Percentiles rank a stretch among this genome's conserved stretches.
These are phyloP conservation scores for Boletellus dicymbophilus DNA, from an alignment of 1,284 basidiomycete genomes.

Conservation along the genomic window DNA sequence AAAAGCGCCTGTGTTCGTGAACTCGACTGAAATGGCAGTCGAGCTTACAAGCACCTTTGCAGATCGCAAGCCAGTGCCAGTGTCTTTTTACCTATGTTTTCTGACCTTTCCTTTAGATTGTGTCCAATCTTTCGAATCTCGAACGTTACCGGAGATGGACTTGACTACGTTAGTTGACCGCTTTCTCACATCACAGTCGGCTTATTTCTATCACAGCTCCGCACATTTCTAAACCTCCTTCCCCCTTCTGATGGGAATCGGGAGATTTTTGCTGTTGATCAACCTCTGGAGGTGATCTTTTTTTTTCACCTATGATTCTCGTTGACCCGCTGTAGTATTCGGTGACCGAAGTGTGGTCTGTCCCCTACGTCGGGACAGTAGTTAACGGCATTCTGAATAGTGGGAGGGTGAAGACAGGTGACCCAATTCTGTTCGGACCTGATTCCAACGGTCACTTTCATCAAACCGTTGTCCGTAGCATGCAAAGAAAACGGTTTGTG, in stretches of 20 bases:
- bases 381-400: conserved; percentile 90
- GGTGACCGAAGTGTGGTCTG: conserved; percentile 85
- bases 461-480: conserved; percentile 83
- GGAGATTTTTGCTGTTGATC: conserved; percentile 81
- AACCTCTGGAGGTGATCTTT: conserved; percentile 77
- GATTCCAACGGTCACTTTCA: conserved; percentile 93
- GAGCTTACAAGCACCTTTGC: conserved; percentile 73
- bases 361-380: conserved; percentile 95
- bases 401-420: conserved; percentile 78
- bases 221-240: conserved; percentile 85
- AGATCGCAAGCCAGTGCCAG: conserved; percentile 26
- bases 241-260: conserved; percentile 82
- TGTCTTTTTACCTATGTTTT: not conserved
- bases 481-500: conserved; percentile 87
- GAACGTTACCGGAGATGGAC: conserved; percentile 92
- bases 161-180: conserved; percentile 62
- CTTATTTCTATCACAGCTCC: conserved; percentile 47
- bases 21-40: conserved; percentile 74
- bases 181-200: conserved; percentile 2
- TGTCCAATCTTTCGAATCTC: conserved; percentile 95
- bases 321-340: conserved; percentile 56
- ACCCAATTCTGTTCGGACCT: conserved; percentile 86
- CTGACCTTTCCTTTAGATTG: conserved; percentile 49
- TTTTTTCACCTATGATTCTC: not conserved
- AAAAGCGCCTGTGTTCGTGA: conserved; percentile 78